Evolutionary conservation across 1,139 yeast species (phyloP).

Genomic region (Protomyces inouyei): DNA sequence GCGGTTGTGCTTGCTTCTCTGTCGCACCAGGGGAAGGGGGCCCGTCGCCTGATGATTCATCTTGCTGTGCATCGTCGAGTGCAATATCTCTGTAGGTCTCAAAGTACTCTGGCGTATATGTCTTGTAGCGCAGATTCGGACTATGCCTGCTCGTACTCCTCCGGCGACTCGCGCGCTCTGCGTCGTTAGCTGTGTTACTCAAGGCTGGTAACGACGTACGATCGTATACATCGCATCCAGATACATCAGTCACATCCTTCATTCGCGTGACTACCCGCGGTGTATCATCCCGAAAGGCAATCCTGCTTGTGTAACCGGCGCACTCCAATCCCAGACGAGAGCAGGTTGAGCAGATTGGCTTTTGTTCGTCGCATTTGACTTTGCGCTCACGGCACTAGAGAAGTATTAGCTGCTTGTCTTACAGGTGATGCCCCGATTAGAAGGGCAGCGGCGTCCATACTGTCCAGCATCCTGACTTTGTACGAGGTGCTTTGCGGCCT

Average conservation of each 20-base stretch:
- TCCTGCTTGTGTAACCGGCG: slow-evolving; percentile 23
- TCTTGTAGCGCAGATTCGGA: slow-evolving; percentile 10
- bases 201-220: neutral
- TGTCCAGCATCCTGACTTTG: slow-evolving; percentile 26
- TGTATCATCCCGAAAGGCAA: slow-evolving; percentile 26
- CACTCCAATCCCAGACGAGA: slow-evolving; percentile 17
- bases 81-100: slow-evolving; percentile 22
- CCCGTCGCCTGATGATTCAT: neutral
- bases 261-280: slow-evolving; percentile 24
- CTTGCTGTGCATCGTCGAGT: neutral
- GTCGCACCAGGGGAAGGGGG: neutral
- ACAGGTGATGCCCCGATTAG: neutral
- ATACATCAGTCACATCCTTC: slow-evolving; percentile 13
- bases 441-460: neutral
- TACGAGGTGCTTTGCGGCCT: slow-evolving; percentile 25
- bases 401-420: too few species aligned
- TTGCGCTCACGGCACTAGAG: slow-evolving; percentile 19
- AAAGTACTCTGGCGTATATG: slow-evolving; percentile 19
- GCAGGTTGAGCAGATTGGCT: slow-evolving; percentile 21
- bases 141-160: neutral
- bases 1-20: too few species aligned
- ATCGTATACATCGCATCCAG: slow-evolving; percentile 18
- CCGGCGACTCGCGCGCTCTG: neutral
- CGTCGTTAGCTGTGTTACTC: neutral
- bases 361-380: slow-evolving; percentile 24